Percentiles rank a stretch among this genome's conserved stretches.
phyloP scores from a whole-genome alignment of 139 green algal species.

The Chlamydomonas asymmetrica region DNA sequence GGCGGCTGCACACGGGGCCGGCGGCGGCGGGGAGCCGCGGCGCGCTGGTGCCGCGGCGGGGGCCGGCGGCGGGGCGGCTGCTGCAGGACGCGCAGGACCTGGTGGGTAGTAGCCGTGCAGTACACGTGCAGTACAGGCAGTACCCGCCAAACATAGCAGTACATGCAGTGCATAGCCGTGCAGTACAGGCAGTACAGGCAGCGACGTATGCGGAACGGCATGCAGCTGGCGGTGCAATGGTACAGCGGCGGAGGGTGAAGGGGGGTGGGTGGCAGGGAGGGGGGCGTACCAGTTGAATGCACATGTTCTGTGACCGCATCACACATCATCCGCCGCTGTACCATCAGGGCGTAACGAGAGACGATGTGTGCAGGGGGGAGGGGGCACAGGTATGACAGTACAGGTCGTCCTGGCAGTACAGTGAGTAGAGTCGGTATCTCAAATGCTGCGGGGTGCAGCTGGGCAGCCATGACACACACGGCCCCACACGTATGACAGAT shows the following conservation, averaged over 20 bases:
- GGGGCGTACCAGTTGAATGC: too few species aligned
- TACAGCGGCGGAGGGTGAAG: too few species aligned
- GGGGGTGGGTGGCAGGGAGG: too few species aligned
- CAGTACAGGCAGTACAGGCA: background rate
- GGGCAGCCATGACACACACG: background rate
- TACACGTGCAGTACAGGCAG: background rate
- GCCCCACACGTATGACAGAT: too few species aligned
- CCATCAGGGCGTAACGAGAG: too few species aligned
- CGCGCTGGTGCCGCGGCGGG: background rate
- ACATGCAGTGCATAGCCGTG: background rate
- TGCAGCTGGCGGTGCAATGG: too few species aligned
- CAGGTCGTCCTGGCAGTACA: too few species aligned
- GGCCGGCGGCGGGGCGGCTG: background rate
- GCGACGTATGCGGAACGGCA: too few species aligned
- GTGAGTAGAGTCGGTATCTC: too few species aligned
- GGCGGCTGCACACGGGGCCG: conserved; percentile 3
- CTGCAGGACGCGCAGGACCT: background rate
- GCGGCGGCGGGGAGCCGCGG: conserved; percentile 7
- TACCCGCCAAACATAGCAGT: background rate
- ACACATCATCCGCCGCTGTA: too few species aligned
- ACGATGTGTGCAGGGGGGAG: too few species aligned
- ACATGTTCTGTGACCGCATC: too few species aligned
- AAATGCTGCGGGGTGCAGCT: background rate
- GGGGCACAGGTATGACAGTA: background rate
- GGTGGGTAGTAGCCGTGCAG: background rate